Conservation (phyloP, 768 basidiomycete species). For the Xerocomellus intermedius region DNA sequence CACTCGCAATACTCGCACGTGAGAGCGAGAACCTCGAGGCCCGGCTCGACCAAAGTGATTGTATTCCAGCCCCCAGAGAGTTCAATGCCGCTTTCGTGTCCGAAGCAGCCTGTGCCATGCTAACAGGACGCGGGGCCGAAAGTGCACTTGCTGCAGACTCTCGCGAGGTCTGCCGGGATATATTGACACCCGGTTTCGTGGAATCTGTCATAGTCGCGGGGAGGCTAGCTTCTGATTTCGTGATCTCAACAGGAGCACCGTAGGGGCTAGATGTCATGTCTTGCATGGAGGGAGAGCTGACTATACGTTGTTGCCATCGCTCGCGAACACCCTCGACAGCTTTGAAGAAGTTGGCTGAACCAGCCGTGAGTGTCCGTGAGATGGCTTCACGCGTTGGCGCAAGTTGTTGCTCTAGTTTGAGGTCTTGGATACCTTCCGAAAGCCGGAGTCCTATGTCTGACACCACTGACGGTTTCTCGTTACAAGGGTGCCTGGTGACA, state of each 20-base stretch:
- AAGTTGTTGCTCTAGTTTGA: slow-evolving; percentile 91
- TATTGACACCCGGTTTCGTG: slow-evolving; percentile 13
- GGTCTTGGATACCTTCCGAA: slow-evolving; percentile 90
- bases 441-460: slow-evolving; percentile 90
- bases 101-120: slow-evolving; percentile 32
- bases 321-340: slow-evolving; percentile 88
- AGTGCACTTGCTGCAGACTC: slow-evolving; percentile 21
- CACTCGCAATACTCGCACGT: slow-evolving; percentile 27
- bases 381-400: slow-evolving; percentile 91
- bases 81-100: slow-evolving; percentile 36
- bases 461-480: slow-evolving; percentile 84
- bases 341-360: slow-evolving; percentile 81
- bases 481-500: slow-evolving; percentile 80
- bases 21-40: slow-evolving; percentile 39
- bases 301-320: slow-evolving; percentile 54
- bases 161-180: slow-evolving; percentile 23
- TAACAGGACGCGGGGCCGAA: slow-evolving; percentile 23
- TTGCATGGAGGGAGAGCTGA: slow-evolving; percentile 25
- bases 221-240: slow-evolving; percentile 27
- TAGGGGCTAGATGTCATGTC: slow-evolving; percentile 20
- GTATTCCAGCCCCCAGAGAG: slow-evolving; percentile 45
- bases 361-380: slow-evolving; percentile 65
- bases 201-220: slow-evolving; percentile 10
- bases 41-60: slow-evolving; percentile 46
- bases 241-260: slow-evolving; percentile 29